These are phyloP conservation scores for Aureobasidium uvarum DNA, from an alignment of 2,329 filamentous ascomycete species.

Conservation along the genomic window DNA sequence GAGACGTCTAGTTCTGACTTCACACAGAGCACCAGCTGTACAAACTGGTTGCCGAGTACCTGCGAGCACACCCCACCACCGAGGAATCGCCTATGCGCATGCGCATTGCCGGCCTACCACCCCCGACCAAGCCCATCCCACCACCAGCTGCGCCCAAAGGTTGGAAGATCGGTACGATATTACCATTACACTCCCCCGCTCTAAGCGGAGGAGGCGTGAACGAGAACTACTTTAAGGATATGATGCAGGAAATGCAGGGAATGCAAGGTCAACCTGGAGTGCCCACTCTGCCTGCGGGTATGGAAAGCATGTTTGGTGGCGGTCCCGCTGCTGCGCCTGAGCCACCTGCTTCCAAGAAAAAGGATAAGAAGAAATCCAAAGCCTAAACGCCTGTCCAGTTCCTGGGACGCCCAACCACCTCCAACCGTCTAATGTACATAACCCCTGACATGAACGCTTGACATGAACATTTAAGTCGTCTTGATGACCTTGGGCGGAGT, in stretches of 20 bases:
- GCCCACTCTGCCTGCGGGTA: conserved; percentile 23
- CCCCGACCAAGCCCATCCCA: conserved; percentile 58
- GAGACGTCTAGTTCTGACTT: neutral
- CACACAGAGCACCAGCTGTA: conserved; percentile 80
- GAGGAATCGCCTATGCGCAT: conserved; percentile 68
- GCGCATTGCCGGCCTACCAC: conserved; percentile 70
- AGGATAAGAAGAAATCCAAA: conserved; percentile 26
- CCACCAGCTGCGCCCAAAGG: conserved; percentile 69
- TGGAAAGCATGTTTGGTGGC: conserved; percentile 13
- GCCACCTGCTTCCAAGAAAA: conserved; percentile 20
- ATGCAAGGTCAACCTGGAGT: conserved; percentile 27
- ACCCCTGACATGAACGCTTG: neutral
- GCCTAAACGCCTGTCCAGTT: conserved; percentile 4
- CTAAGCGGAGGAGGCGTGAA: conserved; percentile 90
- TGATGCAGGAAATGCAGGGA: conserved; percentile 90
- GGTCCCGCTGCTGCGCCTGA: conserved; percentile 21
- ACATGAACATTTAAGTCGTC: conserved; percentile 36
- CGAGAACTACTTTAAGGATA: conserved; percentile 93
- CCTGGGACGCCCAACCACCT: neutral
- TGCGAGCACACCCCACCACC: conserved; percentile 74
- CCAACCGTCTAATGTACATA: conserved; percentile 7
- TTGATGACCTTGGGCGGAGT: conserved; percentile 52
- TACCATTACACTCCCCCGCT: conserved; percentile 85
- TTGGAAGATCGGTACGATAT: conserved; percentile 82
- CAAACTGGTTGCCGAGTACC: conserved; percentile 71